Percentiles rank a stretch among this genome's conserved stretches.
Evolutionary conservation across 2,329 filamentous ascomycete species (phyloP).

Genomic region (Orbilia brochopaga): DNA sequence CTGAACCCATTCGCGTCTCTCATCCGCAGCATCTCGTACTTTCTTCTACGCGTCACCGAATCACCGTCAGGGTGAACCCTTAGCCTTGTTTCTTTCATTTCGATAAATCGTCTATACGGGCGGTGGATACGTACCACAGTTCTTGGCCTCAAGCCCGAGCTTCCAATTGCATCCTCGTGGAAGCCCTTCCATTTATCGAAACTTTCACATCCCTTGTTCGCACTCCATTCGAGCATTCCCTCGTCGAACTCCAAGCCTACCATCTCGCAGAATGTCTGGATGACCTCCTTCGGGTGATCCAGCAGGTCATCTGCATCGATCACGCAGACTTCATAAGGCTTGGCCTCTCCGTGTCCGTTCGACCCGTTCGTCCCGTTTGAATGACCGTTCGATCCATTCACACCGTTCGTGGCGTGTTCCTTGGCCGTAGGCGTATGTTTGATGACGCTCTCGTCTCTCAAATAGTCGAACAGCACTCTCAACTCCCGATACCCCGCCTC

Average conservation of each 20-base stretch:
- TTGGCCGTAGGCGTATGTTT: conserved; percentile 61
- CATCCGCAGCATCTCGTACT: conserved; percentile 68
- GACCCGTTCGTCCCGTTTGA: conserved; percentile 35
- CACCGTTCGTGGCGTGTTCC: conserved; percentile 52
- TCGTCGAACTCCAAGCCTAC: conserved; percentile 77
- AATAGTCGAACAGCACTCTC: conserved; percentile 83
- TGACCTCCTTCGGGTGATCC: conserved; percentile 76
- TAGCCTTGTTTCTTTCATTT: too few species aligned
- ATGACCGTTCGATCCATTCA: conserved; percentile 29
- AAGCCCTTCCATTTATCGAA: conserved; percentile 99
- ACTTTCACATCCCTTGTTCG: conserved; percentile 71
- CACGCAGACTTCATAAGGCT: conserved; percentile 73
- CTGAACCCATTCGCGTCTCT: conserved; percentile 73
- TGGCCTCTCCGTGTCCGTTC: conserved; percentile 53
- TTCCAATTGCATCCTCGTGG: conserved; percentile 91
- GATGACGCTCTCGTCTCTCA: conserved; percentile 72
- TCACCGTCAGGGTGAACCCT: background rate
- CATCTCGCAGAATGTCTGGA: conserved; percentile 79
- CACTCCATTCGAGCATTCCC: conserved; percentile 84
- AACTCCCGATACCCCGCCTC: conserved; percentile 93
- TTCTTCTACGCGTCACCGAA: conserved; percentile 58
- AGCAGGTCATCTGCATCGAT: conserved; percentile 94
- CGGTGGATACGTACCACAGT: conserved; percentile 61
- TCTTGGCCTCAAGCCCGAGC: conserved; percentile 74
- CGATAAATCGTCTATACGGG: too few species aligned